Evolutionary conservation across 148 eudicot genomes (phyloP).

Genomic region (Gaultheria prostrata): DNA sequence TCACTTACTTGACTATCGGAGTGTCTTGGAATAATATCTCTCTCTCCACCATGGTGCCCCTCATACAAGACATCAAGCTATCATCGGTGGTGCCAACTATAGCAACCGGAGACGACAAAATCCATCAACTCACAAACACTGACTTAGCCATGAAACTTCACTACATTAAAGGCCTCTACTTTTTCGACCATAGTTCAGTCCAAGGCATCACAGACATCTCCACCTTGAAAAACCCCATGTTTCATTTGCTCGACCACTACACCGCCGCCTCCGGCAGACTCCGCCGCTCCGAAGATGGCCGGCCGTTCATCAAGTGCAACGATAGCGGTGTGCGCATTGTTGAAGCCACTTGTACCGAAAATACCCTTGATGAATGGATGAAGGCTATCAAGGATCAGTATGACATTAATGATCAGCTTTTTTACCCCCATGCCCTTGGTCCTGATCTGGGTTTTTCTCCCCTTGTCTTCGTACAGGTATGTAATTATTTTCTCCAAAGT

Average conservation of each 20-base stretch:
- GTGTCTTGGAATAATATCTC: too few species aligned
- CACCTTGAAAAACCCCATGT: constrained; percentile 38
- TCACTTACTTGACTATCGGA: too few species aligned
- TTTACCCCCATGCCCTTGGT: constrained; percentile 42
- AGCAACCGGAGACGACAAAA: constrained; percentile 34
- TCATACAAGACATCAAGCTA: constrained; percentile 27
- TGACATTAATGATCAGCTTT: constrained; percentile 35
- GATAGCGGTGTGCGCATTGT: constrained; percentile 60
- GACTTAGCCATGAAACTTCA: constrained; percentile 68
- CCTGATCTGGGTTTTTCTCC: constrained; percentile 57
- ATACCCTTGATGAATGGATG: constrained; percentile 49
- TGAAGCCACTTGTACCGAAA: constrained; percentile 43
- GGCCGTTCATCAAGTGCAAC: constrained; percentile 57
- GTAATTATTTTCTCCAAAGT: neutral
- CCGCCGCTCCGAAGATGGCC: constrained; percentile 30
- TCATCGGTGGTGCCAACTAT: constrained; percentile 64
- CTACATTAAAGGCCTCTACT: constrained; percentile 51
- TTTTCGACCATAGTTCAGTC: constrained; percentile 34
- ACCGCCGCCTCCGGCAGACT: constrained; percentile 51
- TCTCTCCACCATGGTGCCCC: constrained; percentile 17
- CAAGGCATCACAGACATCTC: constrained; percentile 19
- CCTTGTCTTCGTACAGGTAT: constrained; percentile 63
- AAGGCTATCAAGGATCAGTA: constrained; percentile 20
- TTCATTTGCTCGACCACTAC: constrained; percentile 33
- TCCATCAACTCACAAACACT: constrained; percentile 39